Evolutionary conservation across 2,329 filamentous ascomycete species (phyloP), one percentile per base, ranked within the genome.

Genomic region (Fusarium secorum): DNA sequence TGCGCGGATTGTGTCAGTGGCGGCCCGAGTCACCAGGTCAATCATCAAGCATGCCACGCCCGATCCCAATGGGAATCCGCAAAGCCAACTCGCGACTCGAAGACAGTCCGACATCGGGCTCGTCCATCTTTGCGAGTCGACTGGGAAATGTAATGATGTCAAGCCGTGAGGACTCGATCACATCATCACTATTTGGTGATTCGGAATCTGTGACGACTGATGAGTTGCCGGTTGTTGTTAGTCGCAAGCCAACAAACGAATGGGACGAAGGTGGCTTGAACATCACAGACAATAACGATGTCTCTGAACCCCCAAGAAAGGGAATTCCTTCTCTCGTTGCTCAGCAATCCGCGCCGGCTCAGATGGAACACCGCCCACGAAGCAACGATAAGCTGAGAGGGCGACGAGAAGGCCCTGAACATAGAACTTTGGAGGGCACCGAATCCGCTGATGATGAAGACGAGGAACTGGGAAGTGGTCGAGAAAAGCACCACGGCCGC

Each of bases 401-500:
- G 6, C 95, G 93, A 79, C 89, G 91, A 35, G 92, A 94, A 71
- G 90, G 90, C 11, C 81, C 93, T 36, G 93, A 97, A 76, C 93
- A 89, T 74, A 88, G 90, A 46, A 87, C 89, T 20, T 82, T 89
- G 39, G 93, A 97, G 74, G 90, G 92, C 38, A 88, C 85, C 60
- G 95, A 98, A 76, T 97, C 93, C 33, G 95, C 95, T 8, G 95
- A 98, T 75, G 95, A 98, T 74, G 95, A 98, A 81, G 95, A 98
- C 71, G 95, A 98, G 65, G 95, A 97, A 76, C 86, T 97, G 9
- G 94, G 93, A 11, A 85, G 76, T 3, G 75, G 73, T 4, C 74
- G 78, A 30, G 80, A 82, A 13, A 80, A 79, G 82, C 81, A 91
- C 80, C 79, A 83, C 42, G 84, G 87, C 39, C 84, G 80, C 28